Conservation (phyloP, 768 basidiomycete species). For the Naematelia encephala region DNA sequence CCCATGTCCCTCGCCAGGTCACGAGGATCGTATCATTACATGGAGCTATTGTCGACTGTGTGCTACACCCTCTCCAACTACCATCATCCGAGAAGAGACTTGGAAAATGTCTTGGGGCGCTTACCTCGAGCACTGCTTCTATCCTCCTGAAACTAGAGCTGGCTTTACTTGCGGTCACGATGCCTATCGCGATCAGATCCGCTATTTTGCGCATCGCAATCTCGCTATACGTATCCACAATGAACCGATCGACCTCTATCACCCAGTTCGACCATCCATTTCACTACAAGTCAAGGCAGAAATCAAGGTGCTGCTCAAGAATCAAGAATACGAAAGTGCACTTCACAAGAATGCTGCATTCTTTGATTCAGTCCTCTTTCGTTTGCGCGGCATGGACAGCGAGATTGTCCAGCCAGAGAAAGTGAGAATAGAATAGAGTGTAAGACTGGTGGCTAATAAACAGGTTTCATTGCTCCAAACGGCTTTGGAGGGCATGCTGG, state of each 20-base stretch:
- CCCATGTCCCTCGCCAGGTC: conserved; percentile 42
- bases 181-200: conserved; percentile 84
- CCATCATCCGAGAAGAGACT: conserved; percentile 89
- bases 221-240: conserved; percentile 68
- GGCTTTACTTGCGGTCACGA: conserved; percentile 92
- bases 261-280: conserved; percentile 84
- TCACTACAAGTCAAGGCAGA: conserved; percentile 81
- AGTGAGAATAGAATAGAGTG: conserved; percentile 11
- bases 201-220: conserved; percentile 73
- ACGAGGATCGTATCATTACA: conserved; percentile 71
- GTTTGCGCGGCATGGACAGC: conserved; percentile 46
- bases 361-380: conserved; percentile 54
- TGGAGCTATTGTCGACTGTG: conserved; percentile 74
- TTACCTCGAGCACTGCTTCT: conserved; percentile 93
- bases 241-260: conserved; percentile 75
- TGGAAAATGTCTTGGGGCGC: conserved; percentile 92
- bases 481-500: conserved; percentile 57
- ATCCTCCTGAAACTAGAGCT: conserved; percentile 76
- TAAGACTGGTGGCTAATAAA: background rate
- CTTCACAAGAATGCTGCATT: conserved; percentile 63
- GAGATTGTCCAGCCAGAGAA: conserved; percentile 47
- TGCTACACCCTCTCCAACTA: conserved; percentile 75
- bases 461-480: conserved; percentile 35
- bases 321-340: conserved; percentile 77
- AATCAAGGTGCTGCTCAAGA: conserved; percentile 82